Evolutionary conservation across 176 grass and related monocot genomes (phyloP), one percentile per base, ranked within the genome.

Genomic region (Puya raimondii): DNA sequence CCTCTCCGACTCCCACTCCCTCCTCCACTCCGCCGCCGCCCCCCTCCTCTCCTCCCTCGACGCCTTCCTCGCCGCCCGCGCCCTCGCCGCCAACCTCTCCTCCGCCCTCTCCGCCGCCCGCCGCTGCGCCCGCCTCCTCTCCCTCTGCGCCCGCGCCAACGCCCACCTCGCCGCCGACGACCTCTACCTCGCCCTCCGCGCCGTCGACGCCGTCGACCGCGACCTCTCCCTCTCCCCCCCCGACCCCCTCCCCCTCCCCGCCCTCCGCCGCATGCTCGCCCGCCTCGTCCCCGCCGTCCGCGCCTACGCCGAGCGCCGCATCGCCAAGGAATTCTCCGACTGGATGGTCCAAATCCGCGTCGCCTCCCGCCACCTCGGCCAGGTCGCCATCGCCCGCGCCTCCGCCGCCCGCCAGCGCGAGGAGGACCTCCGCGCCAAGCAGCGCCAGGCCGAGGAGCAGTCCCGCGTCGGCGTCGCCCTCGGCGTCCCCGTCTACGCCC

Each of bases 261-360:
- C 95, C 47, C 78, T 99, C 72, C 87, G 82, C 47, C 79, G 87
- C 48, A 99, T 99, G 90, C 77, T 99, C 64, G 74, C 85, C 56
- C 76, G 63, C 16, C 79, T 88, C 47, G 80, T 99, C 17, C 95
- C 95, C 12, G 84, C 95, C 2, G 81, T 94, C 64, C 87, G 90
- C 8, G 59, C 80, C 63, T 85, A 99, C 20, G 90, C 95, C 0
- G 85, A 99, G 84, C 90, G 91, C 67, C 84, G 86, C 80, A 99
- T 99, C 77, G 81, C 87, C 72, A 80, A 85, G 80, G 95, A 99
- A 65, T 99, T 99, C 73, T 81, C 87, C 4, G 82, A 99, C 49
- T 99, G 95, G 95, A 93, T 99, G 89, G 90, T 94, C 52, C 86
- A 82, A 82, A 92, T 99, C 80, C 90, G 95, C 13, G 95, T 86